Evolutionary conservation across 495 filamentous ascomycete genomes (phyloP).

Genomic region (Lindgomyces ingoldianus): DNA sequence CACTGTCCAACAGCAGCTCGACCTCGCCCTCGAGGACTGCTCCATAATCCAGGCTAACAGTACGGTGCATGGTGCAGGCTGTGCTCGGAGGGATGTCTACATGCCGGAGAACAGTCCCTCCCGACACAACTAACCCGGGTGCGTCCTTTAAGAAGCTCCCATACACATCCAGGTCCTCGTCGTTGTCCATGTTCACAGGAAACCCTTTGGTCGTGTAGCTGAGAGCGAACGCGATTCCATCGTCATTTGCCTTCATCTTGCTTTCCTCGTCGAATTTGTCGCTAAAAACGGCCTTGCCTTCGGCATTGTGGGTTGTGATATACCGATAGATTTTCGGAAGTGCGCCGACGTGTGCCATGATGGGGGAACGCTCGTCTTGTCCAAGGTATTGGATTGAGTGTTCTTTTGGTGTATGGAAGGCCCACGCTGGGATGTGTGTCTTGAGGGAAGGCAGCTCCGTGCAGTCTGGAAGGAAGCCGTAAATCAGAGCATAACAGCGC

Average conservation of each 20-base stretch:
- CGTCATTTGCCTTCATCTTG: constrained; percentile 8
- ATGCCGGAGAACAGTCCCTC: constrained; percentile 35
- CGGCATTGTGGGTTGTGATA: constrained; percentile 37
- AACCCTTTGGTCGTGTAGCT: constrained; percentile 36
- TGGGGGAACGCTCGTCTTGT: too few relatives aligned
- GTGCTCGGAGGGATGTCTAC: constrained; percentile 32
- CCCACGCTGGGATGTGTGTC: too few relatives aligned
- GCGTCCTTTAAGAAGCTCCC: constrained; percentile 15
- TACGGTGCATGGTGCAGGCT: constrained; percentile 39
- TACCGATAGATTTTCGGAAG: constrained; percentile 27
- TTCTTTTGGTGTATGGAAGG: too few relatives aligned
- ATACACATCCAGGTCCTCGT: constrained; percentile 36
- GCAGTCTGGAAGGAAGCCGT: background rate
- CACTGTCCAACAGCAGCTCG: constrained; percentile 63
- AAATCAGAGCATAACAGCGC: background rate
- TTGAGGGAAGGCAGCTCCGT: too few relatives aligned
- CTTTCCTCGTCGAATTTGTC: constrained; percentile 29
- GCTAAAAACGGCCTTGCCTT: constrained; percentile 40
- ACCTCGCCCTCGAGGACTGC: constrained; percentile 47
- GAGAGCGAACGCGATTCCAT: constrained; percentile 34
- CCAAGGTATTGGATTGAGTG: too few relatives aligned
- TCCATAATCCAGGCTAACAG: constrained; percentile 38
- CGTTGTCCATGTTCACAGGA: constrained; percentile 32
- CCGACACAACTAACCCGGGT: constrained; percentile 47
- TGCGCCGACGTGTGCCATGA: constrained; percentile 37